These are phyloP conservation scores for Helianthus annuus DNA, from an alignment of 129 eudicot species.

Conservation along the genomic window HanXRQr2.0-SUNRISE NC_035439.2:120560537-120561036, in stretches of 20 bases:
- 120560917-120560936: constrained; percentile 90
- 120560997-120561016: constrained; percentile 96
- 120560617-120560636: constrained; percentile 85
- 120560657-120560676: constrained; percentile 74
- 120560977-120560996: constrained; percentile 98
- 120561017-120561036: constrained; percentile 68
- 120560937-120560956: constrained; percentile 91
- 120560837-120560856: constrained; percentile 29
- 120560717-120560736: constrained; percentile 91
- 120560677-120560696: constrained; percentile 78
- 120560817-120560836: constrained; percentile 99
- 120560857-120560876: neutral
- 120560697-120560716: constrained; percentile 95
- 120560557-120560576: constrained; percentile 63
- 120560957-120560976: constrained; percentile 91
- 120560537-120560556: constrained; percentile 85
- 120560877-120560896: neutral
- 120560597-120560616: constrained; percentile 65
- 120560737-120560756: constrained; percentile 72
- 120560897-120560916: neutral
- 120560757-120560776: constrained; percentile 89
- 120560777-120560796: constrained; percentile 95
- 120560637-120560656: constrained; percentile 75
- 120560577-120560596: constrained; percentile 39
- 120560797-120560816: constrained; percentile 96